Evolutionary conservation across 495 filamentous ascomycete genomes (phyloP), one percentile per base, ranked within the genome.

Genomic region (Aspergillus coremiiformis): DNA sequence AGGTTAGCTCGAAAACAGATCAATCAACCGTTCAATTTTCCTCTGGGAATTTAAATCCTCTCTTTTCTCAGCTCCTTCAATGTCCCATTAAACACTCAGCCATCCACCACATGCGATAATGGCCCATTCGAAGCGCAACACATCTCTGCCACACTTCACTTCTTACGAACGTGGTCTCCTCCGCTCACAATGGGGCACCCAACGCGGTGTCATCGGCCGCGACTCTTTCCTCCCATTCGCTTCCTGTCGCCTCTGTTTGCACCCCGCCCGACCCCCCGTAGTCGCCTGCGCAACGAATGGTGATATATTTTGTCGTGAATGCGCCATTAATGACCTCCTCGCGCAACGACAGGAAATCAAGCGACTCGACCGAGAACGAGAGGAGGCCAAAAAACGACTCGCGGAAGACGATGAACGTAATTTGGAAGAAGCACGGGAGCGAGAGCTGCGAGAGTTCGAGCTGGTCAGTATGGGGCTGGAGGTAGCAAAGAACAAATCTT

Each of bases 271-370:
- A 15, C 77, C 87, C 24, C 93, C 93, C 0, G 90, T 96, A 12
- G 90, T 98, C 19, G 76, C 79, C 26, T 86, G 83, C 61, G 67
- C 82, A 26, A 78, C 78, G 0, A 81, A 86, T 53, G 93, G 92
- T 44, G 90, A 97, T 65, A 78, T 98, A n/a, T 97, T 97, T 71
- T 98, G 93, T 62, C 81, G 90, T 52, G 93, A 98, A 67, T 98
- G 93, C 70, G 90, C 91, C 9, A 82, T 96, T 23, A 87, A 72
- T 60, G 95, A 96, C 63, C 83, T 98, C 37, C 77, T 98, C 1
- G 80, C 89, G 8, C 93, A 98, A 68, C 80, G 88, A 54, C 87
- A 93, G 68, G 94, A 96, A 66, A 95, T 97, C 59, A 94, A 92
- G 62, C 78, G 93, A 0, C 57, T 85, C 12, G 89, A 90, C 61